phyloP scores from a whole-genome alignment of 2,329 filamentous ascomycete genomes.

The Xylariales sp. region DNA sequence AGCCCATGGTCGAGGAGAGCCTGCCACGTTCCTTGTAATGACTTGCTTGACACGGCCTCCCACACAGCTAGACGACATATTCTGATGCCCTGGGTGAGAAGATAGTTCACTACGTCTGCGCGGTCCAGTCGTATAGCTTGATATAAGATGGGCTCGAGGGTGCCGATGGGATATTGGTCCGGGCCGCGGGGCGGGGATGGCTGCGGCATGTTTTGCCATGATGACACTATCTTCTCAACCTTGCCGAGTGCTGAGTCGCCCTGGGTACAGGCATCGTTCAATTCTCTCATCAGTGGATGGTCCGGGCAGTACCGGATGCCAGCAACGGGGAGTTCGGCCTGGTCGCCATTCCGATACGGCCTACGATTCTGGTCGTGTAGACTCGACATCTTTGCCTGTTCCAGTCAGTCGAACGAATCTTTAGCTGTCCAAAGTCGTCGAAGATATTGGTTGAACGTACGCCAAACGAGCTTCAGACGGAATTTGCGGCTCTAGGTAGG shows the following conservation, averaged over 20 bases:
- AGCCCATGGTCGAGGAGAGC: constrained; percentile 2
- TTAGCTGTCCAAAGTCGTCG: background rate
- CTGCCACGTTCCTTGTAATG: background rate
- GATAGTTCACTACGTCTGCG: constrained; percentile 8
- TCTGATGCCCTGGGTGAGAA: constrained; percentile 7
- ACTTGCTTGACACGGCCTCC: constrained; percentile 1
- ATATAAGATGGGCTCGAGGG: constrained; percentile 8
- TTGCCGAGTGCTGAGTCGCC: constrained; percentile 5
- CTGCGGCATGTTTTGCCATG: constrained; percentile 6
- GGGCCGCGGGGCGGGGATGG: constrained; percentile 7
- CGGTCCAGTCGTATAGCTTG: constrained; percentile 9
- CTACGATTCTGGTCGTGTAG: background rate
- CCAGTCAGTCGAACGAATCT: background rate
- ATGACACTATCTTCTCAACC: constrained; percentile 6
- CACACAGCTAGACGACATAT: background rate
- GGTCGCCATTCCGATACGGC: constrained; percentile 5
- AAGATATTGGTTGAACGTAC: background rate
- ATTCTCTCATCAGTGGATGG: constrained; percentile 9
- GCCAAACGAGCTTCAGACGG: background rate
- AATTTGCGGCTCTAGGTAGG: background rate
- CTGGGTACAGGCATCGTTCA: constrained; percentile 8
- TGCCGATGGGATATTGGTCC: constrained; percentile 7
- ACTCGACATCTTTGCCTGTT: background rate
- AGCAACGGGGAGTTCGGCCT: constrained; percentile 9
- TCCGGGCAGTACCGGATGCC: constrained; percentile 10